Conservation (phyloP, 169 alveolate genomes). For the Cryptosporidium canis region DNA sequence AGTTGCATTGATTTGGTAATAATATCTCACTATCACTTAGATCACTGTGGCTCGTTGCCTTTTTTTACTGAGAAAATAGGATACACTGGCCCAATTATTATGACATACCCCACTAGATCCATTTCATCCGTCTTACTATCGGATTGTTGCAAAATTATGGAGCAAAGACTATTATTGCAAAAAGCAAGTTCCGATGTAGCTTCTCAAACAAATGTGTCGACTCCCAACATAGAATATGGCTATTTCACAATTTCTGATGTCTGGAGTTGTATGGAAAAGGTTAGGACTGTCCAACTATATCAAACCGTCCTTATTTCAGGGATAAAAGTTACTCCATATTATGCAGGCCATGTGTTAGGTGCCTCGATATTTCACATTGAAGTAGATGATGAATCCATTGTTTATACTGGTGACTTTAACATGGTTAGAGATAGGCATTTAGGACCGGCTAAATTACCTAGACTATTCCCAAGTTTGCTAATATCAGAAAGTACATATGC, state of each 20-base stretch:
- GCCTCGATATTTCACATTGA: conserved; percentile 96
- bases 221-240: conserved; percentile 81
- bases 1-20: conserved; percentile 90
- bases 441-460: conserved; percentile 94
- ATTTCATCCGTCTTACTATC: conserved; percentile 94
- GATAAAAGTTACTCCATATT: conserved; percentile 92
- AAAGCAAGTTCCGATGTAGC: conserved; percentile 75
- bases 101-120: conserved; percentile 97
- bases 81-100: conserved; percentile 92
- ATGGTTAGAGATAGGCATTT: conserved; percentile 96
- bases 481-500: conserved; percentile 98
- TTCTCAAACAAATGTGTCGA: conserved; percentile 63
- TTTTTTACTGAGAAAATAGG: conserved; percentile 94
- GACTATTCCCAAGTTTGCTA: conserved; percentile 90
- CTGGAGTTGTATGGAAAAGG: conserved; percentile 85
- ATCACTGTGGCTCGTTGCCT: conserved; percentile 99
- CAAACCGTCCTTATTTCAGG: conserved; percentile 87
- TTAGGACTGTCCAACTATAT: conserved; percentile 89
- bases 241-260: conserved; percentile 87
- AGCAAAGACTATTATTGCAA: conserved; percentile 76
- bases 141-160: conserved; percentile 93
- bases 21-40: conserved; percentile 97
- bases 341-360: conserved; percentile 98
- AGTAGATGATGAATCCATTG: conserved; percentile 89
- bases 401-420: conserved; percentile 96